Evolutionary conservation across 192 early-diverging fungal genomes (phyloP).

Genomic region (Cladochytrium replicatum): DNA sequence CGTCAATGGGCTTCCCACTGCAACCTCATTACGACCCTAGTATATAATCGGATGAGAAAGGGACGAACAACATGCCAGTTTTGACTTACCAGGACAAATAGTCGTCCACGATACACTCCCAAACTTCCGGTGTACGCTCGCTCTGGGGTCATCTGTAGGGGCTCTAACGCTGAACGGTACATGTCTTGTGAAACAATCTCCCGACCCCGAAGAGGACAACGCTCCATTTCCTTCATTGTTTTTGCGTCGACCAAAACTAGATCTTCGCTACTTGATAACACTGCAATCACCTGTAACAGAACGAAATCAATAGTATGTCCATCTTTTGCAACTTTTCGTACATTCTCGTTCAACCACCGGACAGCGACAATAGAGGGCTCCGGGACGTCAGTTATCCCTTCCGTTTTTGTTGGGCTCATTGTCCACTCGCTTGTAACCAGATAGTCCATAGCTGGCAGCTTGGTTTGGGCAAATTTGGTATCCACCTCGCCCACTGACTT

Average conservation of each 20-base stretch:
- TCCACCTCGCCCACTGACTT: too few species aligned
- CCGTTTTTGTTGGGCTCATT: too few species aligned
- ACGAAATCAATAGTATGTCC: too few species aligned
- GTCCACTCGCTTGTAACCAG: too few species aligned
- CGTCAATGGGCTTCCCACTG: constrained; percentile 20
- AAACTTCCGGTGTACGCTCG: constrained; percentile 25
- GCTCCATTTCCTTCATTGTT: constrained; percentile 15
- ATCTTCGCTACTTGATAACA: constrained; percentile 10
- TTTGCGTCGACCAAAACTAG: constrained; percentile 17
- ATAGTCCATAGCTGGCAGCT: too few species aligned
- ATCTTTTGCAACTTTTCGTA: constrained; percentile 9
- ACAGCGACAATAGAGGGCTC: constrained; percentile 16
- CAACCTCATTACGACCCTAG: constrained; percentile 12
- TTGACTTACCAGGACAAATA: constrained; percentile 29
- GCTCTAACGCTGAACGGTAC: constrained; percentile 8
- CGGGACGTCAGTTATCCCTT: too few species aligned
- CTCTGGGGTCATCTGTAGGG: constrained; percentile 8
- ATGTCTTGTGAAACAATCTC: constrained; percentile 12
- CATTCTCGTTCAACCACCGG: constrained; percentile 27
- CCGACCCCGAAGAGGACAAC: constrained; percentile 3
- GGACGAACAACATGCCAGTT: not conserved
- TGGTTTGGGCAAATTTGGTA: too few species aligned
- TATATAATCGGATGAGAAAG: constrained; percentile 3
- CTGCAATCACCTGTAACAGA: constrained; percentile 3
- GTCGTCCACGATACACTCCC: constrained; percentile 21